phyloP scores from a whole-genome alignment of 306 rosid genomes.

The Cicer bijugum region DNA sequence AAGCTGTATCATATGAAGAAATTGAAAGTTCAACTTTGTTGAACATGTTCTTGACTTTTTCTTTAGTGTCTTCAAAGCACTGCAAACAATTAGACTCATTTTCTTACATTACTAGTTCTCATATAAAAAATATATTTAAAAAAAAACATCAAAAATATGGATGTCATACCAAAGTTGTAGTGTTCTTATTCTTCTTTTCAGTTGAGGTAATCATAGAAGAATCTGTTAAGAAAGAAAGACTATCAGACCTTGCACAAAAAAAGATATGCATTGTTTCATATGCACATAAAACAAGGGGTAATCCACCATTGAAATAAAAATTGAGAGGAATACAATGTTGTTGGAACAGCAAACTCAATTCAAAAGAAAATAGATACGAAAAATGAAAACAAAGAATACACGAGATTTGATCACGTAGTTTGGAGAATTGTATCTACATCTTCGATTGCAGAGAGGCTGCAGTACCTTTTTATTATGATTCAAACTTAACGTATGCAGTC shows the following conservation, averaged over 20 bases:
- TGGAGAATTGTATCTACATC: too few relatives aligned
- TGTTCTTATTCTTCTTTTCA: constrained; percentile 34
- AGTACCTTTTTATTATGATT: too few relatives aligned
- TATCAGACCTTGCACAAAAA: constrained; percentile 10
- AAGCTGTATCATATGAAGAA: constrained; percentile 89
- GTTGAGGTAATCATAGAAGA: constrained; percentile 26
- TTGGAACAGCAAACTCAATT: too few relatives aligned
- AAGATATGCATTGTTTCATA: not conserved
- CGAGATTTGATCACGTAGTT: too few relatives aligned
- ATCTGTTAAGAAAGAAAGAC: constrained; percentile 40
- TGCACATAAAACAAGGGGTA: not conserved
- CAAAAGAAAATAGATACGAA: too few relatives aligned
- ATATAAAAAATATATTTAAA: not conserved
- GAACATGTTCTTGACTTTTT: constrained; percentile 66
- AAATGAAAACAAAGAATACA: too few relatives aligned
- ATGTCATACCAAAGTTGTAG: constrained; percentile 43
- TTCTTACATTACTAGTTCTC: constrained; percentile 2
- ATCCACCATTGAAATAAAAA: constrained; percentile 3
- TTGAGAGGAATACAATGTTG: not conserved
- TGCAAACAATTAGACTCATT: constrained; percentile 38
- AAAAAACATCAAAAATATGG: not conserved
- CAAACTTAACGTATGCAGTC: too few relatives aligned
- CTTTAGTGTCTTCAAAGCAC: constrained; percentile 64
- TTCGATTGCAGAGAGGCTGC: too few relatives aligned
- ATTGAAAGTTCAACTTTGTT: constrained; percentile 70